phyloP scores from a whole-genome alignment of 2,329 filamentous ascomycete genomes.

The Ceratocystis harringtonii region DNA sequence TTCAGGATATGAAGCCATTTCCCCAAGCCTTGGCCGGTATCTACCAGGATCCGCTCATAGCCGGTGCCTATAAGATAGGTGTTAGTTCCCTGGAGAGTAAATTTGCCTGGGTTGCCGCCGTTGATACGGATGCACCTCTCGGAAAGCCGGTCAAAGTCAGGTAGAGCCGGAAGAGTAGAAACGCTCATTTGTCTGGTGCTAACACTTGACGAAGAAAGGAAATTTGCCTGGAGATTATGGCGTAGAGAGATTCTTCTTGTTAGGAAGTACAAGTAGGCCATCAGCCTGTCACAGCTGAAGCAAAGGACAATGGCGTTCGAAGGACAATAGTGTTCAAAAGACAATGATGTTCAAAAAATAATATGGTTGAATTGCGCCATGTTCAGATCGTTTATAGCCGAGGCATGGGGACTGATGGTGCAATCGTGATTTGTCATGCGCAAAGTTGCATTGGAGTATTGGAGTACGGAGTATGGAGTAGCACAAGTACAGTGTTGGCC shows the following conservation, averaged over 20 bases:
- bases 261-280: not conserved
- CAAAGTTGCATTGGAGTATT: too few relatives aligned
- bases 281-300: not conserved
- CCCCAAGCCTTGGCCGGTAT: conserved; percentile 71
- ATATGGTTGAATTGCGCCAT: too few relatives aligned
- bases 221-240: not conserved
- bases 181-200: not conserved
- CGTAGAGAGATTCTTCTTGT: not conserved
- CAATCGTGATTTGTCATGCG: too few relatives aligned
- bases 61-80: conserved; percentile 84
- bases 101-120: conserved; percentile 81
- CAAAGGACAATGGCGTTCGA: not conserved
- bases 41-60: conserved; percentile 58
- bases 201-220: not conserved
- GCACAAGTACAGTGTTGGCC: too few relatives aligned
- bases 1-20: conserved; percentile 57
- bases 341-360: too few relatives aligned
- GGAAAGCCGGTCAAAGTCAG: conserved; percentile 63
- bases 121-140: conserved; percentile 68
- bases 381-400: too few relatives aligned
- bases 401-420: too few relatives aligned
- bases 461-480: too few relatives aligned
- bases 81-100: conserved; percentile 66
- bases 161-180: conserved; percentile 42
- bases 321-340: too few relatives aligned